Conservation (phyloP, 495 filamentous ascomycete genomes). For the Trichoderma erinaceum region DNA sequence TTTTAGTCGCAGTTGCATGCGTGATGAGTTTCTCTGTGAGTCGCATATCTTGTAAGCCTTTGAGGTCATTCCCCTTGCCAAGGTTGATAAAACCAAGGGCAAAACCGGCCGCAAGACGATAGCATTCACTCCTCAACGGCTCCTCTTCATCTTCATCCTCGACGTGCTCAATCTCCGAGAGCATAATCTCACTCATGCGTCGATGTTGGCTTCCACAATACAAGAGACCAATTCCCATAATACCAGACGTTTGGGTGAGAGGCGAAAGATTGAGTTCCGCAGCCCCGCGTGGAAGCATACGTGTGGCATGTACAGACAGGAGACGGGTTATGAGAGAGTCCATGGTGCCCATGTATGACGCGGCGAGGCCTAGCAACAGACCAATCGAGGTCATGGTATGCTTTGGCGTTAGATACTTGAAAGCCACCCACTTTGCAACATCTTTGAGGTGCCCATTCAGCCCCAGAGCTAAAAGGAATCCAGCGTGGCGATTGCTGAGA, state of each 20-base stretch:
- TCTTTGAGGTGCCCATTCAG: constrained; percentile 90
- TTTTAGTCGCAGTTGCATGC: constrained; percentile 78
- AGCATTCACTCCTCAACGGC: constrained; percentile 85
- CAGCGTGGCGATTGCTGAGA: constrained; percentile 86
- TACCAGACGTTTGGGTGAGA: constrained; percentile 89
- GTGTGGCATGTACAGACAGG: constrained; percentile 92
- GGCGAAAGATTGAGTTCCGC: constrained; percentile 91
- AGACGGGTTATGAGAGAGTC: constrained; percentile 90
- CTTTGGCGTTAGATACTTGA: constrained; percentile 96
- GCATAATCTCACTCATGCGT: constrained; percentile 97
- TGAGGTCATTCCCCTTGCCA: constrained; percentile 78
- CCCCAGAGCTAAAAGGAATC: constrained; percentile 86
- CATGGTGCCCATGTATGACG: constrained; percentile 93
- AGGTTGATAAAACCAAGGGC: constrained; percentile 93
- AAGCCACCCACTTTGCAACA: constrained; percentile 95
- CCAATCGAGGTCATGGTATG: constrained; percentile 99
- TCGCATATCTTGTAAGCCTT: constrained; percentile 89
- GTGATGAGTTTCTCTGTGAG: constrained; percentile 80
- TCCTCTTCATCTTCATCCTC: constrained; percentile 65
- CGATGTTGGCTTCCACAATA: constrained; percentile 96
- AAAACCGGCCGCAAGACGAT: constrained; percentile 89
- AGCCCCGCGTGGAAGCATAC: constrained; percentile 84
- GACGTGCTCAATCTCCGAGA: constrained; percentile 88
- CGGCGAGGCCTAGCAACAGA: constrained; percentile 82
- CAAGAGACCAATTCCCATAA: constrained; percentile 94